Evolutionary conservation across 495 filamentous ascomycete genomes (phyloP), one percentile per base, ranked within the genome.

Genomic region (Trypethelium eluteriae): DNA sequence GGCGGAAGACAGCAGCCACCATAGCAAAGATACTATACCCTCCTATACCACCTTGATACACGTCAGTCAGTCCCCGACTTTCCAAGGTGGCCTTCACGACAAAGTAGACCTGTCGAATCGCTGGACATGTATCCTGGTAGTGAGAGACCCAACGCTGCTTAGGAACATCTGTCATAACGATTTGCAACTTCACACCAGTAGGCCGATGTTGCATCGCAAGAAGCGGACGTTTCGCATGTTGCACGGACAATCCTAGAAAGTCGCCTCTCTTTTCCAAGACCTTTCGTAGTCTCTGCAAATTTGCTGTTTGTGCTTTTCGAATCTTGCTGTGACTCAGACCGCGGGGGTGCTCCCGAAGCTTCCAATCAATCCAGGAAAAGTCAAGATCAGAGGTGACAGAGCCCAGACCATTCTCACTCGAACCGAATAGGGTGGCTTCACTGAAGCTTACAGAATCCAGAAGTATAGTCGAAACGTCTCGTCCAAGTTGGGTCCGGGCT

Each of bases 11-110:
- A 53, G 81, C 81, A 2, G 81, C 82, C 14, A 83, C 81, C 70
- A 87, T 81, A 72, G 86, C 80, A 64, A 84, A 73, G 14, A 88
- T 72, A 4, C 77, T 73, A 68, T 85, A 82, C 1, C 81, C 74
- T 3, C 78, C 77, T 10, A 87, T 67, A 4, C 82, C 81, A 16
- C 79, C 76, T 4, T 72, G 63, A 63, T 73, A 73, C 35, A 77
- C 71, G 16, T 82, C 79, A 36, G 78, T 79, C 6, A 88, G 69
- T 56, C 74, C 73, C 39, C 79, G 78, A 3, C 80, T 72, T 62
- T 83, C 77, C 38, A 89, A 76, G 25, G 80, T 76, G 32, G 78
- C 69, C 49, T 84, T 81, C 11, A 81, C 67, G 25, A 79, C 62
- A 39, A 76, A 68, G 66, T 83, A 87, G 1, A 88, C 67, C 16